phyloP scores from a whole-genome alignment of 768 basidiomycete genomes.

The Rhodotorula graminis region DNA sequence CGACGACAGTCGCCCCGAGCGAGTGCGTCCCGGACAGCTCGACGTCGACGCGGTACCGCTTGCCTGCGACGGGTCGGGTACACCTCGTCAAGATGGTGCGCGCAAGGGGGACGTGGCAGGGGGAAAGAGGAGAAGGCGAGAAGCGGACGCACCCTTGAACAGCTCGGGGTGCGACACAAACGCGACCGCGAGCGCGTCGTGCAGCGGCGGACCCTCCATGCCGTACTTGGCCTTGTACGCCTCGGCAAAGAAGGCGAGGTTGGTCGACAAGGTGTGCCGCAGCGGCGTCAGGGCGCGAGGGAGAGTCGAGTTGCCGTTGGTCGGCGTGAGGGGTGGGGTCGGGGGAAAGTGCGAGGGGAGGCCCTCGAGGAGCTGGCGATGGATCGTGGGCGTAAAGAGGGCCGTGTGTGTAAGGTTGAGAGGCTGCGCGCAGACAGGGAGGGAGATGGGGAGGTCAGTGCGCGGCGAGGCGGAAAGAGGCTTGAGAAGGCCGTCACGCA shows the following conservation, averaged over 20 bases:
- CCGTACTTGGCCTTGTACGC: slow-evolving; percentile 55
- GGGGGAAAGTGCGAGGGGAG: slow-evolving; percentile 50
- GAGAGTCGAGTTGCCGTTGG: background rate
- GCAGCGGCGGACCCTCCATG: slow-evolving; percentile 80
- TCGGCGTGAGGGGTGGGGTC: slow-evolving; percentile 21
- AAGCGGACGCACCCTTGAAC: slow-evolving; percentile 49
- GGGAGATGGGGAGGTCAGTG: no score
- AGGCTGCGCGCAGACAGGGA: slow-evolving; percentile 11
- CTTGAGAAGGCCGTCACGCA: background rate
- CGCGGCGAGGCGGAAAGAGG: no score
- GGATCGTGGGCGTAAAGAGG: slow-evolving; percentile 61
- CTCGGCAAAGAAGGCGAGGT: slow-evolving; percentile 68
- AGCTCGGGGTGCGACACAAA: slow-evolving; percentile 65
- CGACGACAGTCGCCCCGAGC: slow-evolving; percentile 72
- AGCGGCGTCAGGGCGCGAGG: slow-evolving; percentile 52
- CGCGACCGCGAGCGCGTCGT: slow-evolving; percentile 76
- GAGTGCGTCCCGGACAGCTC: slow-evolving; percentile 67
- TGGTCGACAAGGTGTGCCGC: slow-evolving; percentile 66
- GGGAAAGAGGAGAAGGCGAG: no score
- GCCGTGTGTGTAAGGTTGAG: slow-evolving; percentile 83
- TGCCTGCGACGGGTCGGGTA: slow-evolving; percentile 34
- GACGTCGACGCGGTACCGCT: slow-evolving; percentile 71
- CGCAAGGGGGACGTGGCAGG: no score
- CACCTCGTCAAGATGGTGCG: background rate
- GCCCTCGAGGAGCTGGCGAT: slow-evolving; percentile 40